A percentile compares a stretch with the other conserved stretches of the same genome.
phyloP scores from a whole-genome alignment of 1,284 basidiomycete species.

The Papiliotrema fonsecae region DNA sequence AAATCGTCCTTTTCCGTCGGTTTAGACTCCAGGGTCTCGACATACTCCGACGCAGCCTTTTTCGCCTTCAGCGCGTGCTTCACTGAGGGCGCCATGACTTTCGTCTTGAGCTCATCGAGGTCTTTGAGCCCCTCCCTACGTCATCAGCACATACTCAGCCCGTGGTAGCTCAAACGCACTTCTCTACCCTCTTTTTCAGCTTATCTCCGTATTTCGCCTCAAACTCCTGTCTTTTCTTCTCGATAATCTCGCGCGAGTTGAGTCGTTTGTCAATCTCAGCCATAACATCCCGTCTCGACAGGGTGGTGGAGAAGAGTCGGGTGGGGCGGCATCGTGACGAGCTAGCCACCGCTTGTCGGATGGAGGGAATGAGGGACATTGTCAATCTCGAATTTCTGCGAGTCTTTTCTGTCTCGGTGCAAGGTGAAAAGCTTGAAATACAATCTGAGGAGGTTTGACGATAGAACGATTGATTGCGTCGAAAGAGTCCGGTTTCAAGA shows the following conservation, averaged over 20 bases:
- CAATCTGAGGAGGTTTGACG: background rate
- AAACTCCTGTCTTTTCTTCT: slow-evolving; percentile 38
- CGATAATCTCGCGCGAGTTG: slow-evolving; percentile 43
- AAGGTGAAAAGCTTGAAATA: no score
- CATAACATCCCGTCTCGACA: slow-evolving; percentile 19
- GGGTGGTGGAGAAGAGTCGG: slow-evolving; percentile 7
- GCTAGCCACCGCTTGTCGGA: slow-evolving; percentile 2
- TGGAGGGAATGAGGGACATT: background rate
- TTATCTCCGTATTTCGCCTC: slow-evolving; percentile 48
- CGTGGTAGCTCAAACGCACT: slow-evolving; percentile 34
- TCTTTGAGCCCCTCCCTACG: slow-evolving; percentile 38
- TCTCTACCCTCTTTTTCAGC: slow-evolving; percentile 39
- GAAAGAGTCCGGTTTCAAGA: background rate
- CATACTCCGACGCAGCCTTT: slow-evolving; percentile 11
- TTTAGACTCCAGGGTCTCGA: slow-evolving; percentile 1
- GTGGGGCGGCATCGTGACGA: background rate
- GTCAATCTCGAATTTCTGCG: no score
- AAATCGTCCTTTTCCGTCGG: slow-evolving; percentile 3
- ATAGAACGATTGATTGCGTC: slow-evolving; percentile 6
- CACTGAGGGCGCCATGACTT: slow-evolving; percentile 34
- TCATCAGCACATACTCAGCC: background rate
- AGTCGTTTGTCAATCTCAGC: slow-evolving; percentile 33
- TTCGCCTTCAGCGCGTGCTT: slow-evolving; percentile 27
- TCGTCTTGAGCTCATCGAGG: slow-evolving; percentile 45
- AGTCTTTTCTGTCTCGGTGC: no score